phyloP scores from a whole-genome alignment of 139 green algal species.

The Spirogloea muscicola region DNA sequence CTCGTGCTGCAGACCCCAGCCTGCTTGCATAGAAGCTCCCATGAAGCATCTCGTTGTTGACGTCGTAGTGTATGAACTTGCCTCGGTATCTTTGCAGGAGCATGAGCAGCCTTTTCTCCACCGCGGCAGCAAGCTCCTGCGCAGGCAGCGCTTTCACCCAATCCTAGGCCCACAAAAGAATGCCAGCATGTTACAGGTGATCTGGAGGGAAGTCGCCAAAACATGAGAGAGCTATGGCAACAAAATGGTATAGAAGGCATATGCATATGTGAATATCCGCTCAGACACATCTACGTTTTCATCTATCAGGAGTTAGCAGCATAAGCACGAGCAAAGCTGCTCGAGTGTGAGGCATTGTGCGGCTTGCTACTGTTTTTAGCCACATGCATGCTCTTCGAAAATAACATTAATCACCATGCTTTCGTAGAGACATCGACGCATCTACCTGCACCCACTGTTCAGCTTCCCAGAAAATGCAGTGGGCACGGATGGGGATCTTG shows the following conservation, averaged over 20 bases:
- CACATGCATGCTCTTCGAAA: no score
- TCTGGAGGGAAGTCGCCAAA: no score
- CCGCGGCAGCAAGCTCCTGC: neutral
- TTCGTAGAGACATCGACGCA: constrained; percentile 47
- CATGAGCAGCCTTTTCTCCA: constrained; percentile 10
- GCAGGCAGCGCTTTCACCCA: constrained; percentile 20
- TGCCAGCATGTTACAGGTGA: constrained; percentile 18
- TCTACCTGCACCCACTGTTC: constrained; percentile 19
- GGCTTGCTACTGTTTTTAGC: no score
- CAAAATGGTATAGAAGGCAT: no score
- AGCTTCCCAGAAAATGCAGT: constrained; percentile 44
- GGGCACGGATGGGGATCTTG: constrained; percentile 21
- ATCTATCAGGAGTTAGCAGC: no score
- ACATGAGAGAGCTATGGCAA: no score
- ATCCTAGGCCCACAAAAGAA: no score
- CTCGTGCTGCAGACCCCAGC: neutral
- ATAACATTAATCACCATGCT: no score
- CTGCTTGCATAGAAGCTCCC: constrained; percentile 16
- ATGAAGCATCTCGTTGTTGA: constrained; percentile 50
- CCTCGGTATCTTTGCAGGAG: constrained; percentile 13
- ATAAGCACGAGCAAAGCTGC: no score
- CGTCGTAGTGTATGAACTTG: constrained; percentile 28
- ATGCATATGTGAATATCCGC: no score
- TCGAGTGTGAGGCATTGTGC: no score
- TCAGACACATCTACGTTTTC: no score